Evolutionary conservation across 352 stramenopile genomes (phyloP).

Genomic region (Phytophthora fragariae): DNA sequence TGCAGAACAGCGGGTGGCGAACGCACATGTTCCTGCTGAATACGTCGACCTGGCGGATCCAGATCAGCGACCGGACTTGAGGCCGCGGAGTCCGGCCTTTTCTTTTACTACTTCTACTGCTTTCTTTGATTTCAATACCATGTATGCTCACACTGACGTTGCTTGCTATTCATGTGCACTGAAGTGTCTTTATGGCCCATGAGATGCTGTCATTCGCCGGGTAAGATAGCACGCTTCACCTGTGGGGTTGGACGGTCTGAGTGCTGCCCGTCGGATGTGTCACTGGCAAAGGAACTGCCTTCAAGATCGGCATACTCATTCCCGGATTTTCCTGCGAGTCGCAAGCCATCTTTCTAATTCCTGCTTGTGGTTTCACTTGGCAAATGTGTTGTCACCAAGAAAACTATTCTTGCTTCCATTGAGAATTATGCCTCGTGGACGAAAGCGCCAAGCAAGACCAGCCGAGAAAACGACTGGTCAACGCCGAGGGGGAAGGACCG

Average conservation of each 20-base stretch:
- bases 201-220: background rate
- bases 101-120: background rate
- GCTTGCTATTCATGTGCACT: background rate
- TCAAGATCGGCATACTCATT: background rate
- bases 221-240: background rate
- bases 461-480: background rate
- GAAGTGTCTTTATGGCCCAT: background rate
- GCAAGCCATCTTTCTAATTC: too few relatives aligned
- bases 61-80: slow-evolving; percentile 55
- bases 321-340: too few relatives aligned
- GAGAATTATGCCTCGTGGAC: background rate
- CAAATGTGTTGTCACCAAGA: background rate
- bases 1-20: slow-evolving; percentile 70
- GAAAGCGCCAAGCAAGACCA: background rate
- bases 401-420: background rate
- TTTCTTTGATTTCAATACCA: slow-evolving; percentile 10
- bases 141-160: background rate
- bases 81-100: background rate
- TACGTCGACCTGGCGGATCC: slow-evolving; percentile 71
- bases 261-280: background rate
- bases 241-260: background rate
- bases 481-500: background rate
- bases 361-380: background rate
- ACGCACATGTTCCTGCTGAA: slow-evolving; percentile 82
- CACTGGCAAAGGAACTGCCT: background rate